Base-by-base conservation (phyloP, 805 yeast species). In the Pichia ethanolica region DNA sequence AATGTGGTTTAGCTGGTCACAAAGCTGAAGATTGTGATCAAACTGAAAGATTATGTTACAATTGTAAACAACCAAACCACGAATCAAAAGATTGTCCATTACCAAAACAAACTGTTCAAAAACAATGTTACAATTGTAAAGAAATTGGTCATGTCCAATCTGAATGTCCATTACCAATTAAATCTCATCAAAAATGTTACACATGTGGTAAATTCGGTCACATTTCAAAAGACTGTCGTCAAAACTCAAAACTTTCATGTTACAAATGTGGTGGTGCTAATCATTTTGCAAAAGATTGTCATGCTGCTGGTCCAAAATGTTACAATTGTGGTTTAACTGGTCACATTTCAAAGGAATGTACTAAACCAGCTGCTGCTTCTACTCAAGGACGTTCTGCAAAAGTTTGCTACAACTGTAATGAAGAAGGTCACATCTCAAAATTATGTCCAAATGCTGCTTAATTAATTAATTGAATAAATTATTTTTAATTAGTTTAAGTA, bases 61-160 rank as follows among this genome's bases (percentile, higher is more conserved):
- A 89, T 81, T 88, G 96, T 71, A 86, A 83, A 66, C 77, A 83
- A 69, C 84, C 95, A 53, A 93, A 93, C 56, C 96, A 88, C 70
- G 90, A 87, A 70, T 86, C 93, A 48, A 78, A 81, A 59, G 95
- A 86, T 56, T 89, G 97, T 71, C 85, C 93, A 42, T 82, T 82
- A 64, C 95, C 96, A 65, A 86, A 83, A 70, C 89, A 89, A 69
- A 79, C 86, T 58, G 81, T 81, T 59, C 80, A 80, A 68, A 89
- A 89, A 71, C 89, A 89, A 69, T 89, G 97, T 71, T 89, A 86
- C 83, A 85, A 85, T 69, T 89, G 97, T 72, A 93, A 93, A 62
- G 86, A 84, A 67, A 77, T 84, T 50, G 97, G 96, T 49, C 97
- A 89, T 65, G 82, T 89, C 60, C 88, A 85, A 69, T 72, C 85